A percentile compares a stretch with the other conserved stretches of the same genome.
Conservation (phyloP, 2,329 filamentous ascomycete genomes). For the Scortechinia acanthostroma region DNA sequence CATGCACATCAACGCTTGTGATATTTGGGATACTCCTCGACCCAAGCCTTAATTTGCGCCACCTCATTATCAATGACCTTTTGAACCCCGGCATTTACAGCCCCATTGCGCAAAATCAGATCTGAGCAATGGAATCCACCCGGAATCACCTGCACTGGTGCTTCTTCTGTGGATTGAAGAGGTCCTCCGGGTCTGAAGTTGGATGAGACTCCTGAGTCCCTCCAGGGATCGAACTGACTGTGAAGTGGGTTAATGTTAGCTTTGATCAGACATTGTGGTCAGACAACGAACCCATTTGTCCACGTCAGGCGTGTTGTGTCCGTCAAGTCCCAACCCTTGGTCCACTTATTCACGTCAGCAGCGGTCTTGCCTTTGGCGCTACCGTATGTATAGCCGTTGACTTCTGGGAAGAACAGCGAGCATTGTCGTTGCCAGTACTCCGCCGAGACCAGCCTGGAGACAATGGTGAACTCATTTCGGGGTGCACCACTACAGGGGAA, state of each 20-base stretch:
- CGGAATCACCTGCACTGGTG: slow-evolving; percentile 43
- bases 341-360: slow-evolving; percentile 38
- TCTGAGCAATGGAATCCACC: slow-evolving; percentile 48
- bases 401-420: slow-evolving; percentile 41
- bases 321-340: slow-evolving; percentile 43
- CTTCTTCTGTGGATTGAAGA: slow-evolving; percentile 30
- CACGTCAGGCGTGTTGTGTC: slow-evolving; percentile 45
- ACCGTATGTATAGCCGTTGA: slow-evolving; percentile 38
- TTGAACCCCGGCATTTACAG: slow-evolving; percentile 32
- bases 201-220: slow-evolving; percentile 40
- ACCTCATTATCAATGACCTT: slow-evolving; percentile 36
- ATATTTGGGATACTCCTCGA: slow-evolving; percentile 42
- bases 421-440: slow-evolving; percentile 50
- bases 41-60: slow-evolving; percentile 41
- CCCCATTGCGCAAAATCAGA: slow-evolving; percentile 33
- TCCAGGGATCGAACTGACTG: slow-evolving; percentile 53
- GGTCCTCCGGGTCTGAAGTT: slow-evolving; percentile 45
- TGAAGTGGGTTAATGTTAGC: slow-evolving; percentile 4
- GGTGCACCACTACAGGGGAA: slow-evolving; percentile 33
- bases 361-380: slow-evolving; percentile 31
- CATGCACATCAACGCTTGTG: too few species aligned
- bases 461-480: slow-evolving; percentile 28
- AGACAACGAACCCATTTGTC: slow-evolving; percentile 36
- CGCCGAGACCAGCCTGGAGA: slow-evolving; percentile 38
- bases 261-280: slow-evolving; percentile 3